These are phyloP conservation scores for Dothideomycetidae sp. DNA, from an alignment of 2,329 filamentous ascomycete genomes.

Conservation along the genomic window DNA sequence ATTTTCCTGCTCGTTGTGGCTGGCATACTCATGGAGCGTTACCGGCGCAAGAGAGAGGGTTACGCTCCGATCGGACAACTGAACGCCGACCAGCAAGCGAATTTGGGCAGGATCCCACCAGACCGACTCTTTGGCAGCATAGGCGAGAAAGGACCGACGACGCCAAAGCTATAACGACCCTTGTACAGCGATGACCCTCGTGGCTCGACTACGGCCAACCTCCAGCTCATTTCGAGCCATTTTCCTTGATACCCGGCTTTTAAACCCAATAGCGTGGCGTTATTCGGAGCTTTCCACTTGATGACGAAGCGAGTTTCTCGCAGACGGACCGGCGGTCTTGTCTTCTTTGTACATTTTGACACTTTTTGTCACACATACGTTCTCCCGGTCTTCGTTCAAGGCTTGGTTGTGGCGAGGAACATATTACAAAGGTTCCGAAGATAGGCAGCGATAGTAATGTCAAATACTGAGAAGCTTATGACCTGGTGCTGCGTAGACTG, in stretches of 20 bases:
- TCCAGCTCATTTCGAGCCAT: not conserved
- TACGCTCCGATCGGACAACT: slow-evolving; percentile 60
- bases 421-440: too few relatives aligned
- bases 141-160: slow-evolving; percentile 7
- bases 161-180: slow-evolving; percentile 11
- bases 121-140: slow-evolving; percentile 24
- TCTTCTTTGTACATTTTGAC: not conserved
- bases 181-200: not conserved
- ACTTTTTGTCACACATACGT: not conserved
- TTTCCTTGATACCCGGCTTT: slow-evolving; percentile 7
- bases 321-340: not conserved
- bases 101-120: slow-evolving; percentile 38
- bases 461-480: not conserved
- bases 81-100: slow-evolving; percentile 28
- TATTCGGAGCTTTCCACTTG: not conserved
- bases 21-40: slow-evolving; percentile 60
- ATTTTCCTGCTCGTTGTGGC: slow-evolving; percentile 64
- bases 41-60: slow-evolving; percentile 63
- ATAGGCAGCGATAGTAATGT: not conserved
- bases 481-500: not conserved
- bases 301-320: not conserved
- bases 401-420: too few relatives aligned
- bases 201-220: not conserved
- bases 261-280: slow-evolving; percentile 7
- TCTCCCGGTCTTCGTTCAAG: too few relatives aligned